These are phyloP conservation scores for Pythium scleroteichum DNA, from an alignment of 352 stramenopile species.

Conservation along the genomic window DNA sequence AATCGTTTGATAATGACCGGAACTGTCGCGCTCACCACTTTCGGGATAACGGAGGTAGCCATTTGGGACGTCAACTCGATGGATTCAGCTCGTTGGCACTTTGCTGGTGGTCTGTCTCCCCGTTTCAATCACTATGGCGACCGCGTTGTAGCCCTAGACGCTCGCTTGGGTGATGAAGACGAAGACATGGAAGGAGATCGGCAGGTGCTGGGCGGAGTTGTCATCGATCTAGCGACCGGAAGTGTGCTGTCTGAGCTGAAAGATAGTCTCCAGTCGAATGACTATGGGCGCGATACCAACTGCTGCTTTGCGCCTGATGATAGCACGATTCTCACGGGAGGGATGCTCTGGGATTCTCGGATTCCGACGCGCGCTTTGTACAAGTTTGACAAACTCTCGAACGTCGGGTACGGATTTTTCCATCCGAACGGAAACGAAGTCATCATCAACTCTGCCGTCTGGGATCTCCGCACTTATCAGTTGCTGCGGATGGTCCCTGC, in stretches of 20 bases:
- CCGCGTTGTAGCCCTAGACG: slow-evolving; percentile 67
- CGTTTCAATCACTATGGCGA: slow-evolving; percentile 84
- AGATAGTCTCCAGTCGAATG: slow-evolving; percentile 67
- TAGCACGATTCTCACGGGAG: slow-evolving; percentile 72
- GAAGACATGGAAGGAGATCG: slow-evolving; percentile 34
- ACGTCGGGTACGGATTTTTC: slow-evolving; percentile 81
- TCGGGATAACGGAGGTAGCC: slow-evolving; percentile 59
- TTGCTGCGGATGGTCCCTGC: slow-evolving; percentile 84
- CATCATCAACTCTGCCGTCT: slow-evolving; percentile 89
- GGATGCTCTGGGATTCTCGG: slow-evolving; percentile 81
- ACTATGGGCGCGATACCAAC: slow-evolving; percentile 77
- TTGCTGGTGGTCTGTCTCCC: slow-evolving; percentile 54
- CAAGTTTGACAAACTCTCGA: slow-evolving; percentile 90
- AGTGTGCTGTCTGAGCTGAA: slow-evolving; percentile 59
- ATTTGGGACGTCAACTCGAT: slow-evolving; percentile 76
- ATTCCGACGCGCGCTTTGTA: slow-evolving; percentile 73
- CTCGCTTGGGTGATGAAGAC: slow-evolving; percentile 36
- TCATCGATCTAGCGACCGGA: slow-evolving; percentile 73
- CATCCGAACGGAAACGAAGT: slow-evolving; percentile 89
- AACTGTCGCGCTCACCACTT: slow-evolving; percentile 44
- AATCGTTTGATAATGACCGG: slow-evolving; percentile 63
- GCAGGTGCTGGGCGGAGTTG: slow-evolving; percentile 48
- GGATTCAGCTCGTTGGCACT: slow-evolving; percentile 60
- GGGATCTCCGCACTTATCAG: slow-evolving; percentile 85
- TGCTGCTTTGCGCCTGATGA: slow-evolving; percentile 77